These are phyloP conservation scores for Suillus sp. DNA, from an alignment of 768 basidiomycete genomes.

Conservation along the genomic window DNA sequence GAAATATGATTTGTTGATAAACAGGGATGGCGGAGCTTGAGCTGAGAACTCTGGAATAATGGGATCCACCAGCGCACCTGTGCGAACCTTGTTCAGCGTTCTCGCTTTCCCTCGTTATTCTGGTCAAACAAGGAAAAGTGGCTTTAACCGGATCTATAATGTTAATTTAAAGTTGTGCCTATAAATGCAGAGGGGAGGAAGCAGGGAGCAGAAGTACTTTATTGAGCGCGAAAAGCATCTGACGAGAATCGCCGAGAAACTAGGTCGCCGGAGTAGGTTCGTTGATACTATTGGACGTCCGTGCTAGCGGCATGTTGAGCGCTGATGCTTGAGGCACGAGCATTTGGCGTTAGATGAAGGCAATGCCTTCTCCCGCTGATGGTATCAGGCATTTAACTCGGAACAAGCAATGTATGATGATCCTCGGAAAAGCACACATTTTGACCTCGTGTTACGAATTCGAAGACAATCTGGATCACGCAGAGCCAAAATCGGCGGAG, in stretches of 20 bases:
- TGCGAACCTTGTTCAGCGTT: not conserved
- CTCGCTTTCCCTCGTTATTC: not conserved
- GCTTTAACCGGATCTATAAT: not conserved
- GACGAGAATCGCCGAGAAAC: not conserved
- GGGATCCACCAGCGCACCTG: not conserved
- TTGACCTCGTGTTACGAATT: not conserved
- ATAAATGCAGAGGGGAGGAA: not conserved
- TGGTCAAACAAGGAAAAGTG: not conserved
- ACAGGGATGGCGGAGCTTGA: not conserved
- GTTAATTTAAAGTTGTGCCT: slow-evolving; percentile 19
- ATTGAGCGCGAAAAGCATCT: not conserved
- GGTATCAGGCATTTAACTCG: not conserved
- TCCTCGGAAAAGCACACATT: slow-evolving; percentile 3
- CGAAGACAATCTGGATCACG: not conserved
- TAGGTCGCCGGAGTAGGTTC: not conserved
- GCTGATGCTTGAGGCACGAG: not conserved
- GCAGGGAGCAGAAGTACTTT: not conserved
- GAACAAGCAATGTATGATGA: not conserved
- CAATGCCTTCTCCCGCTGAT: not conserved
- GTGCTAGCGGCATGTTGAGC: not conserved
- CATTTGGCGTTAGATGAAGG: not conserved
- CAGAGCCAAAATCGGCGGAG: not conserved
- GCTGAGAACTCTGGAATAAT: not conserved
- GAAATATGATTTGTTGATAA: not conserved
- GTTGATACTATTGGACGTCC: not conserved